Evolutionary conservation across 805 yeast genomes (phyloP), one percentile per base, ranked within the genome.

Genomic region (Kazachstania africana): DNA sequence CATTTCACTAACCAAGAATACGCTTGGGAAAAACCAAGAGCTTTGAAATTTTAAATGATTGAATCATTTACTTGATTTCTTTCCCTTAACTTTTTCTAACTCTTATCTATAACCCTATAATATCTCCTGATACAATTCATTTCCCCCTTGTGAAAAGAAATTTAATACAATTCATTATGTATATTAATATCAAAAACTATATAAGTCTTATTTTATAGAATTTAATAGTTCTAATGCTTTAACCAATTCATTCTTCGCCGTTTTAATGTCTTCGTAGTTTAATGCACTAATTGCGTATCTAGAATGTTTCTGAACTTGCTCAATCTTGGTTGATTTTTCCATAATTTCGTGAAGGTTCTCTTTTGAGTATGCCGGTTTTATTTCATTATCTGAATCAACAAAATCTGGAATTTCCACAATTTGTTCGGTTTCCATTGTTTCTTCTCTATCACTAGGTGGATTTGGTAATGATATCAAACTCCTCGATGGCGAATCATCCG

Each of bases 1-100:
- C 99, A 91, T 70, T 91, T 91, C 82, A 91, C 99, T 60, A 83
- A 91, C 80, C 99, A 88, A 74, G 79, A 78, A 59, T 81, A 84
- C 78, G 70, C 95, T 55, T 91, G 99, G 99, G 99, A 91, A 75
- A 76, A 82, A 68, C 95, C 96, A 66, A 84, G 79, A 70, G 66
- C 68, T 51, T 73, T 81, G 62, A 65, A 62, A 48, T 69, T 67
- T 40, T 79, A 75, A 64, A 38, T 21, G 3, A 15, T 3, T 16
- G 23, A 1, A 28, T 12, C 12, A 24, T 6, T 18, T 4, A 12
- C 10, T n/a, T 10, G 6, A 8, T 18, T 25, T 23, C 13, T 13
- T 12, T 24, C 24, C 26, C 19, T 16, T 21, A n/a, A 9, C n/a
- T 8, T 19, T 16, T 24, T 20, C 23, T 8, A 8, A 20, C 23